phyloP scores from a whole-genome alignment of 441 rosid species.

The Macaranga tanarius region DNA sequence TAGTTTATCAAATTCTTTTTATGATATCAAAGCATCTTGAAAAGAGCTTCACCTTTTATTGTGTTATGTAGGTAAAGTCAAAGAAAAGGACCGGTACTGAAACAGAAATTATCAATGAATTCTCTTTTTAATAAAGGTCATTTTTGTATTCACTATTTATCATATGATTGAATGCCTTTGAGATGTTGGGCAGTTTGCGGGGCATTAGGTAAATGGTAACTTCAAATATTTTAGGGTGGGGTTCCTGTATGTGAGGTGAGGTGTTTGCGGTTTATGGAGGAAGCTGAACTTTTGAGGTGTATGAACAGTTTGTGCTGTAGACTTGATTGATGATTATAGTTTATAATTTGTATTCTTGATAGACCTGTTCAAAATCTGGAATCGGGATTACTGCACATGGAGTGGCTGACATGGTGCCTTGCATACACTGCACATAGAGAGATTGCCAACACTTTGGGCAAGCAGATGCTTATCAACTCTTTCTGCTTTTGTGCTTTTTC shows the following conservation, averaged over 20 bases:
- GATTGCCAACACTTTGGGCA: not conserved
- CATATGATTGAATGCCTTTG: too few relatives aligned
- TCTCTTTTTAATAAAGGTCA: not conserved
- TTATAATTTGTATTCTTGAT: too few relatives aligned
- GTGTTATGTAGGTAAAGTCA: not conserved
- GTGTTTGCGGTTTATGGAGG: not conserved
- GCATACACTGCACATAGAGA: not conserved
- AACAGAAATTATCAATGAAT: too few relatives aligned
- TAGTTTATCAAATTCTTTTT: not conserved
- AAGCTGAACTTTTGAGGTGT: not conserved
- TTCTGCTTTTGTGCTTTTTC: not conserved
- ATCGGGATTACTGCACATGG: too few relatives aligned
- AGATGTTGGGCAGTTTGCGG: too few relatives aligned
- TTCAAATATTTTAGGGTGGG: too few relatives aligned
- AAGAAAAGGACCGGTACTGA: not conserved
- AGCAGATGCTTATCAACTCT: not conserved
- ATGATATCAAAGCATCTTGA: not conserved
- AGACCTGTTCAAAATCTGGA: too few relatives aligned
- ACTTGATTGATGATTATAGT: not conserved
- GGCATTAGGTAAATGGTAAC: too few relatives aligned
- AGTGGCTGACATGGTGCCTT: not conserved
- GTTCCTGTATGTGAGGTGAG: not conserved
- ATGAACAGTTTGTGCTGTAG: not conserved
- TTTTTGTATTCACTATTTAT: too few relatives aligned
- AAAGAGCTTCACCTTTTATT: not conserved